Evolutionary conservation across 148 eudicot genomes (phyloP).

Genomic region (Rhododendron griersonianum): DNA sequence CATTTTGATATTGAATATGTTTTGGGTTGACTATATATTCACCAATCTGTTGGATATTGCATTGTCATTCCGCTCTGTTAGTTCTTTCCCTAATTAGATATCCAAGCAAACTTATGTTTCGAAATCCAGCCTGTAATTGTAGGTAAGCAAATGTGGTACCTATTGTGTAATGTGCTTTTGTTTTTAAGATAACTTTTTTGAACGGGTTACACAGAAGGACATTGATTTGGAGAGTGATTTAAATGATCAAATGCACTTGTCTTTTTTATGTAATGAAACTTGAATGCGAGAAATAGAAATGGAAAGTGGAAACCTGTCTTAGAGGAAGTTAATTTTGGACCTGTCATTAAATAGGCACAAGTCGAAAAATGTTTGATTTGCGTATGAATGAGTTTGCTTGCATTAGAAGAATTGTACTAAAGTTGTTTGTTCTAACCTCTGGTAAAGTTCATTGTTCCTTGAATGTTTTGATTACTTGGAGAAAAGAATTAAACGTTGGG

Average conservation of each 20-base stretch:
- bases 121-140: not conserved
- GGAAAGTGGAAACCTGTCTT: constrained; percentile 1
- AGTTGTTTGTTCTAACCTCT: not conserved
- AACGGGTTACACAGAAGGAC: not conserved
- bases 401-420: not conserved
- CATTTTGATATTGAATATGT: not conserved
- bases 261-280: not conserved
- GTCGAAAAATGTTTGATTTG: not conserved
- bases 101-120: not conserved
- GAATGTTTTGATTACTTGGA: not conserved
- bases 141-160: not conserved
- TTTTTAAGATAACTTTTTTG: not conserved
- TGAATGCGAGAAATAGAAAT: not conserved
- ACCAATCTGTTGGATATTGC: not conserved
- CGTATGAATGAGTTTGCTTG: not conserved
- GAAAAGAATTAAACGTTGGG: not conserved
- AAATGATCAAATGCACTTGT: not conserved
- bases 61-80: not conserved
- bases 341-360: not conserved
- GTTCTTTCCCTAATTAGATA: not conserved
- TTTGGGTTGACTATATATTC: not conserved
- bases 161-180: not conserved
- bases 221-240: not conserved
- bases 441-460: not conserved
- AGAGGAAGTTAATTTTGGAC: not conserved